These are phyloP conservation scores for Dryas integrifolia DNA, from an alignment of 331 rosid species.

Conservation along the genomic window DNA sequence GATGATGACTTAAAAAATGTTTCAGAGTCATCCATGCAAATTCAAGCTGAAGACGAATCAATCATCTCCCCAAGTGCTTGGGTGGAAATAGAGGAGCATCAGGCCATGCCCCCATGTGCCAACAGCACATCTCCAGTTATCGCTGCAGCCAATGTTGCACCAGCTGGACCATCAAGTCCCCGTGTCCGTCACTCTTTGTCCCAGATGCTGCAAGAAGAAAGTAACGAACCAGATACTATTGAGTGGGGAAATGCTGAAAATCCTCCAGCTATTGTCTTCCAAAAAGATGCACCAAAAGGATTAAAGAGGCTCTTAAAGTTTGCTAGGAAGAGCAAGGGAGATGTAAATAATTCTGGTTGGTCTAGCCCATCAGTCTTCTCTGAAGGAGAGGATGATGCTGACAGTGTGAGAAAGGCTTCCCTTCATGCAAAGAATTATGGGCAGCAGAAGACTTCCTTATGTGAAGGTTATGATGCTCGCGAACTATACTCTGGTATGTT, in stretches of 20 bases:
- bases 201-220: conserved; percentile 98
- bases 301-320: conserved; percentile 88
- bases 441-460: conserved; percentile 54
- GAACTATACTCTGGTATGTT: conserved; percentile 49
- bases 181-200: conserved; percentile 94
- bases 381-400: conserved; percentile 96
- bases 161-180: conserved; percentile 58
- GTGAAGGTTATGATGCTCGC: conserved; percentile 51
- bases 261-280: conserved; percentile 77
- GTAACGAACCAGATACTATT: conserved; percentile 64
- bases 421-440: conserved; percentile 60
- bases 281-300: conserved; percentile 92
- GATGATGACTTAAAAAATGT: conserved; percentile 36
- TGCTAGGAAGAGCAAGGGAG: conserved; percentile 93
- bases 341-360: conserved; percentile 66
- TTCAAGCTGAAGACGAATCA: conserved; percentile 66
- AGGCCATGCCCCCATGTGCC: conserved; percentile 45
- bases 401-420: conserved; percentile 73
- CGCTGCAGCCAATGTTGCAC: conserved; percentile 46
- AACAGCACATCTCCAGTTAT: conserved; percentile 45
- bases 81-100: conserved; percentile 87
- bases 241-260: conserved; percentile 98
- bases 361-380: conserved; percentile 95
- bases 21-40: conserved; percentile 46
- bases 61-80: conserved; percentile 75